Conservation (phyloP, 352 stramenopile species). For the Paralagenidium karlingii region DNA sequence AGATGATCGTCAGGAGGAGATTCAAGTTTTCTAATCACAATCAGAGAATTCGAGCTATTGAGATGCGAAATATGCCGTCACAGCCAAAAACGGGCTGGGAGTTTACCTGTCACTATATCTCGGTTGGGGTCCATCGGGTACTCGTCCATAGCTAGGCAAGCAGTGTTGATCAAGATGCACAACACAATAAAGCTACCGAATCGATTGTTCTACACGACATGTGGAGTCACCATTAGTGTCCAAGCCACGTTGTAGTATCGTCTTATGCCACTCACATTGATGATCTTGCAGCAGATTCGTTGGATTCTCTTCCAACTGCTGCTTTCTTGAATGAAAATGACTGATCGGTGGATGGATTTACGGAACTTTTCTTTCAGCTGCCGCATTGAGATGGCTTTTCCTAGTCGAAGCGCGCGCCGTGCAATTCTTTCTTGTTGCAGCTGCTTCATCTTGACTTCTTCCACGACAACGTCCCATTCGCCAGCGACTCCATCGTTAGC, state of each 20-base stretch:
- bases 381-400: background rate
- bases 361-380: background rate
- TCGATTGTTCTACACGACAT: too few species aligned
- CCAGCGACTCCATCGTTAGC: slow-evolving; percentile 22
- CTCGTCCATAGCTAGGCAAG: slow-evolving; percentile 39
- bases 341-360: too few species aligned
- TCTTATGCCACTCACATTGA: too few species aligned
- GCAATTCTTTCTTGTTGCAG: slow-evolving; percentile 4
- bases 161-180: slow-evolving; percentile 53
- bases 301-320: too few species aligned
- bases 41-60: slow-evolving; percentile 5
- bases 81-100: too few species aligned
- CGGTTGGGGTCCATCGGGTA: slow-evolving; percentile 12
- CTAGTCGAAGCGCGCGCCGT: background rate
- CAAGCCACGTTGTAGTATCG: too few species aligned
- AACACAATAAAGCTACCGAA: slow-evolving; percentile 20
- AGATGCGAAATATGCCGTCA: too few species aligned
- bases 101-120: slow-evolving; percentile 10
- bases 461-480: slow-evolving; percentile 22
- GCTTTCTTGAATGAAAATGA: too few species aligned
- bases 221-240: too few species aligned
- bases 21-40: too few species aligned
- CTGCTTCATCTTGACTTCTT: slow-evolving; percentile 6
- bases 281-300: too few species aligned
- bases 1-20: slow-evolving; percentile 23